phyloP scores from a whole-genome alignment of 225 moss, liverwort and hornwort species.

The Sphagnum tenellum region DNA sequence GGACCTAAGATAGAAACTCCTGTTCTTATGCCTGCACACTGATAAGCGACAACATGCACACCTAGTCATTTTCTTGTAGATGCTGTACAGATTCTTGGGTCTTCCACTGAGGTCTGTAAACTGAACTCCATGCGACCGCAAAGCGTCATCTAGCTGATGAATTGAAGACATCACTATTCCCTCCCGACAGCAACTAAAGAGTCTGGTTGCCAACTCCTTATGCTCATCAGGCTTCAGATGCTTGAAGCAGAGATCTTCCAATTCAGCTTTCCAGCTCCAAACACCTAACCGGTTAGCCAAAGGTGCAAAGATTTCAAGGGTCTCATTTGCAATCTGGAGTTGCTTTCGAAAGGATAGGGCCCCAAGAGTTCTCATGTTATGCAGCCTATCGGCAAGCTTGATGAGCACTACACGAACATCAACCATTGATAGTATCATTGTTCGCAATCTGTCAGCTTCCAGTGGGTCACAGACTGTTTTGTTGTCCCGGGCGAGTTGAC shows the following conservation, averaged over 20 bases:
- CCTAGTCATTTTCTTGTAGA: slow-evolving; percentile 83
- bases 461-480: slow-evolving; percentile 50
- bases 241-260: slow-evolving; percentile 84
- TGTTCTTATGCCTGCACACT: no score
- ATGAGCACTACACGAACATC: slow-evolving; percentile 87
- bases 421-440: slow-evolving; percentile 88
- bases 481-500: slow-evolving; percentile 74
- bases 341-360: slow-evolving; percentile 54
- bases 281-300: slow-evolving; percentile 84
- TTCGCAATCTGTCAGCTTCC: slow-evolving; percentile 64
- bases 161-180: slow-evolving; percentile 64
- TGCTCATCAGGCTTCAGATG: slow-evolving; percentile 60
- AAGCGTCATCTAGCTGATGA: slow-evolving; percentile 47
- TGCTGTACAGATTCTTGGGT: slow-evolving; percentile 87
- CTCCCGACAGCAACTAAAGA: slow-evolving; percentile 56
- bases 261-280: slow-evolving; percentile 97
- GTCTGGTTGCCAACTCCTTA: slow-evolving; percentile 40
- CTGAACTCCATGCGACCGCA: slow-evolving; percentile 41
- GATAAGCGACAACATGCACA: slow-evolving; percentile 16
- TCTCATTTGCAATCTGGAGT: slow-evolving; percentile 61
- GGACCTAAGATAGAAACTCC: no score
- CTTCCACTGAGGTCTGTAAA: slow-evolving; percentile 69
- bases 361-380: slow-evolving; percentile 70
- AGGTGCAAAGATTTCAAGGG: slow-evolving; percentile 77
- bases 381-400: slow-evolving; percentile 80